Base-by-base conservation (phyloP, 2,329 filamentous ascomycete species). In the Epicoccum nigrum region DNA sequence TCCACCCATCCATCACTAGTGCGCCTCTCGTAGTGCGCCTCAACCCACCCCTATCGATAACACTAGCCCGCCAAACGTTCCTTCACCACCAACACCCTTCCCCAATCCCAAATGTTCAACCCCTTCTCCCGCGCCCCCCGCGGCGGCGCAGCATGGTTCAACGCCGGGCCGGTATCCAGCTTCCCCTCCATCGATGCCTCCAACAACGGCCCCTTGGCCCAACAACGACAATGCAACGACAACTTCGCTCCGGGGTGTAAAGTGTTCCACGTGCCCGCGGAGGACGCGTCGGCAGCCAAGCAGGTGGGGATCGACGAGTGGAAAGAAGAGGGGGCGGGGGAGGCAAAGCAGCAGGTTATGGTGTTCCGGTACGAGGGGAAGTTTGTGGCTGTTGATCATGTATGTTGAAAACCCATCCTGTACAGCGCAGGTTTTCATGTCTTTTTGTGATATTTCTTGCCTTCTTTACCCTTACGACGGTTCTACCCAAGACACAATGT, bases 341-440 rank as follows among this genome's bases (percentile, higher is more conserved):
- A 61, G 31, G 33, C 61, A 3, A 64, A 77, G 76, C 78, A 87
- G 47, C 86, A 89, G 62, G 83, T 89, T 0, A 75, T 89, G 15
- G 78, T 89, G 0, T 89, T 88, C 55, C 79, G 79, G 57, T 86
- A 86, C 61, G 81, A 79, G 43, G 83, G 81, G 3, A 84, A 81
- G 52, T 77, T 89, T n/a, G 81, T 88, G 61, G 87, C 86, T 0
- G 75, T 89, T 17, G 85, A 89, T 51, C 86, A 89, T 74, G 86
- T 88, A 47, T n/a, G 62, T 54, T 6, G 4, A 8, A 28, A 16
- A 4, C 9, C 25, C 8, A n/a, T 23, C 7, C 11, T 13, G 11
- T 11, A n/a, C n/a, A n/a, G n/a, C n/a, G n/a, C n/a, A n/a, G n/a
- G n/a, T n/a, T n/a, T n/a, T n/a, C n/a, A n/a, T n/a, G n/a, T n/a